Evolutionary conservation across 78 protist genomes (phyloP), one percentile per base, ranked within the genome.

Genomic region (Dictyostelium firmibasis): DNA sequence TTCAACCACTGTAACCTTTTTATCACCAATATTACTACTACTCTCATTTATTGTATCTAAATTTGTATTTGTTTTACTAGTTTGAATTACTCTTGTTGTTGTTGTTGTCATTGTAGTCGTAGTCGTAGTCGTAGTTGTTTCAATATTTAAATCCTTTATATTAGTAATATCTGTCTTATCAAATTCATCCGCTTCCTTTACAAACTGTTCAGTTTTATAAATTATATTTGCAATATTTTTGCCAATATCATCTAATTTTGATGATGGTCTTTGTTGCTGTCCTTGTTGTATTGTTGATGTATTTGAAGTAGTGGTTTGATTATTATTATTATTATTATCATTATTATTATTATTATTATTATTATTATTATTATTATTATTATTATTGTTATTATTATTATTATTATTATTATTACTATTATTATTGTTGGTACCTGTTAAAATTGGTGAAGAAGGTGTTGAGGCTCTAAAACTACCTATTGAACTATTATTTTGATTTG

Each of bases 191-290:
- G 57, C 33, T 81, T 89, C 94, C 9, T 67, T 81, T 29, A 89
- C 82, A 47, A 89, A 89, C 33, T 18, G 47, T 43, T 89, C 87
- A 23, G 94, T 81, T n/a, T 89, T 84, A n/a, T 36, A 81, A 16
- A 89, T 29, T 1, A 89, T 89, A 69, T 79, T 89, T 47, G 94
- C 43, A 31, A 89, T 89, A 25, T 60, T 81, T n/a, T 81, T 77
- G 41, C 64, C 50, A n/a, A 77, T 77, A 23, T 77, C 60, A 20
- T 77, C 64, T 41, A 41, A 35, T 72, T 72, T 72, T 72, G 79
- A 72, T 33, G 6, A 13, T 31, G 43, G 20, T 16, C 79, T 35
- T 31, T 7, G 35, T 74, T 62, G 85, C 9, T 87, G 84, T n/a
- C 78, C 43, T 70, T 43, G 14, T 31, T 84, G 89, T 29, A 33